These are phyloP conservation scores for Magnusiomyces suaveolens DNA, from an alignment of 1,139 yeast genomes.

Conservation along the genomic window DNA sequence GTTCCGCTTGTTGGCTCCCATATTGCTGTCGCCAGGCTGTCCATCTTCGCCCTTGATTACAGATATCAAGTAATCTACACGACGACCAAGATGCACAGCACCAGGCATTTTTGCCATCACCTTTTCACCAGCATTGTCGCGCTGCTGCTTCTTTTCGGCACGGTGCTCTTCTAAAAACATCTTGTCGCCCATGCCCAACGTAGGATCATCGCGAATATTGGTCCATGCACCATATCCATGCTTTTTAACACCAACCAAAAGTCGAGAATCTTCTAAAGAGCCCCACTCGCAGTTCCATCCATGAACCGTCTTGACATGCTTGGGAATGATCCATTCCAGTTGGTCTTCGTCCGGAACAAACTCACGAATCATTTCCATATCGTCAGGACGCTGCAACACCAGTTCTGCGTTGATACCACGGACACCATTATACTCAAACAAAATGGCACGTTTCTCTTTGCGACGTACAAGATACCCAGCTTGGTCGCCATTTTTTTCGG, in stretches of 20 bases:
- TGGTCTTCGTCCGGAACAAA: constrained; percentile 44
- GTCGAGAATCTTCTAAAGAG: constrained; percentile 71
- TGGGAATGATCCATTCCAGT: constrained; percentile 44
- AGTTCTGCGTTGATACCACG: constrained; percentile 87
- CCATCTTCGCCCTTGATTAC: constrained; percentile 47
- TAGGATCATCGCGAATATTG: constrained; percentile 90
- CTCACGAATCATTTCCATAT: constrained; percentile 56
- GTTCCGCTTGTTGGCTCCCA: background rate
- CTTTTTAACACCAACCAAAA: constrained; percentile 77
- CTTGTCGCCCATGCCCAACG: constrained; percentile 76
- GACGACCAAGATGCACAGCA: constrained; percentile 85
- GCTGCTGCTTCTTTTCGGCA: constrained; percentile 35
- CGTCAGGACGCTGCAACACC: constrained; percentile 70
- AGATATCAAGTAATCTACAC: constrained; percentile 76
- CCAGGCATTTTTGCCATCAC: constrained; percentile 59
- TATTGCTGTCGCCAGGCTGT: background rate
- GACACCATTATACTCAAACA: constrained; percentile 83
- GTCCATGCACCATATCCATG: constrained; percentile 96
- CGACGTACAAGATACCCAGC: constrained; percentile 34
- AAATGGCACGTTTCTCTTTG: constrained; percentile 77
- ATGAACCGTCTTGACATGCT: constrained; percentile 66
- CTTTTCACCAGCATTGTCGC: constrained; percentile 22
- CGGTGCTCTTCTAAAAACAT: constrained; percentile 48
- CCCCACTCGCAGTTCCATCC: constrained; percentile 92
- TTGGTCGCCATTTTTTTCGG: background rate